Evolutionary conservation across 306 rosid species (phyloP).

Genomic region (Prinsepia uniflora): DNA sequence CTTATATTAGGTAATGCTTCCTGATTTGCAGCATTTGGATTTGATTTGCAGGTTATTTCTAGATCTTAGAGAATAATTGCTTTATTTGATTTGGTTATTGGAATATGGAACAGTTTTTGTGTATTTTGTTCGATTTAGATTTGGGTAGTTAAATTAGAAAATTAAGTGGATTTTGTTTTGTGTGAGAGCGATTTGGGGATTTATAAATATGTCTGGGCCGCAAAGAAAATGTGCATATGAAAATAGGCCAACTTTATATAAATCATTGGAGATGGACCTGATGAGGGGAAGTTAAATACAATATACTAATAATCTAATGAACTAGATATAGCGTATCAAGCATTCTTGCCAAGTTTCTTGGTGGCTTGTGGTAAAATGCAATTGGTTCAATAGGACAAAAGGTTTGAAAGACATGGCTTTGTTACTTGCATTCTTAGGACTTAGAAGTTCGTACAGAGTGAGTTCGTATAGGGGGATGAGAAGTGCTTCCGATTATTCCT

Average conservation of each 20-base stretch:
- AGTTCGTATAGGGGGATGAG: background rate
- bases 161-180: background rate
- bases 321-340: background rate
- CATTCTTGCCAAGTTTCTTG: background rate
- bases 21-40: background rate
- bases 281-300: background rate
- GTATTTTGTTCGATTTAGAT: background rate
- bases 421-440: background rate
- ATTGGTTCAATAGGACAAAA: background rate
- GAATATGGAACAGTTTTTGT: background rate
- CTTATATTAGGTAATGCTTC: conserved; percentile 62
- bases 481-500: background rate
- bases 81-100: background rate
- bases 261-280: background rate
- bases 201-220: background rate
- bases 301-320: background rate
- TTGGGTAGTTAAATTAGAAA: background rate
- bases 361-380: background rate
- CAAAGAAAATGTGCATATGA: background rate
- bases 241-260: background rate
- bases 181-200: background rate
- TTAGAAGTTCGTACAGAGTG: background rate
- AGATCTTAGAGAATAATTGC: background rate
- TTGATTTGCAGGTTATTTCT: background rate
- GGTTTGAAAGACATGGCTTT: background rate